Conservation (phyloP, 1,284 basidiomycete genomes). For the Fomitopsis betulina region DNA sequence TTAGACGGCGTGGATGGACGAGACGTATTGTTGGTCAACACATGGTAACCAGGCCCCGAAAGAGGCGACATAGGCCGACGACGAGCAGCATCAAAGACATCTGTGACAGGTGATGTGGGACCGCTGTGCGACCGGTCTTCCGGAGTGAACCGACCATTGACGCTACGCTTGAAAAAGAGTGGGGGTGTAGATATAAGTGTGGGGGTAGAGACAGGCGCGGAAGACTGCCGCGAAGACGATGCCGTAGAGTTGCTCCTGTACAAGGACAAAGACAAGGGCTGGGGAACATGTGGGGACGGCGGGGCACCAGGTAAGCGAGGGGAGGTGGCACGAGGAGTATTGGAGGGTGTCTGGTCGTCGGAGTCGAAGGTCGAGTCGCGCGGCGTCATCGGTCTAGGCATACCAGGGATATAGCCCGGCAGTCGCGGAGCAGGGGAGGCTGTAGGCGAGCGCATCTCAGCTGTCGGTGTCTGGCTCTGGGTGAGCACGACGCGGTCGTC, state of each 20-base stretch:
- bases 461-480: slow-evolving; percentile 46
- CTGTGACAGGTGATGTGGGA: slow-evolving; percentile 22
- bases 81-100: slow-evolving; percentile 43
- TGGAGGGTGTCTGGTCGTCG: slow-evolving; percentile 67
- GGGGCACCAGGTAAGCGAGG: slow-evolving; percentile 38
- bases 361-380: slow-evolving; percentile 54
- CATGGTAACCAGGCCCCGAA: slow-evolving; percentile 53
- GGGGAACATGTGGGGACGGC: slow-evolving; percentile 26
- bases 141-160: slow-evolving; percentile 58
- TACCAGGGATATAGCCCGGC: slow-evolving; percentile 82
- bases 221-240: slow-evolving; percentile 35
- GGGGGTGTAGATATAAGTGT: slow-evolving; percentile 36
- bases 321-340: slow-evolving; percentile 73
- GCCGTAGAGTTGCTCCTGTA: slow-evolving; percentile 49
- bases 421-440: slow-evolving; percentile 57
- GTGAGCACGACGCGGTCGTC: slow-evolving; percentile 48
- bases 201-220: slow-evolving; percentile 44
- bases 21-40: slow-evolving; percentile 43
- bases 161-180: slow-evolving; percentile 52
- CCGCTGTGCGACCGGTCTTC: slow-evolving; percentile 37
- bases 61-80: slow-evolving; percentile 66
- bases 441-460: slow-evolving; percentile 35
- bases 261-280: slow-evolving; percentile 33
- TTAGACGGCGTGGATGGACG: slow-evolving; percentile 72
- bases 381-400: slow-evolving; percentile 83